phyloP scores from a whole-genome alignment of 192 early-diverging fungal genomes.

The Entomortierella lignicola region DNA sequence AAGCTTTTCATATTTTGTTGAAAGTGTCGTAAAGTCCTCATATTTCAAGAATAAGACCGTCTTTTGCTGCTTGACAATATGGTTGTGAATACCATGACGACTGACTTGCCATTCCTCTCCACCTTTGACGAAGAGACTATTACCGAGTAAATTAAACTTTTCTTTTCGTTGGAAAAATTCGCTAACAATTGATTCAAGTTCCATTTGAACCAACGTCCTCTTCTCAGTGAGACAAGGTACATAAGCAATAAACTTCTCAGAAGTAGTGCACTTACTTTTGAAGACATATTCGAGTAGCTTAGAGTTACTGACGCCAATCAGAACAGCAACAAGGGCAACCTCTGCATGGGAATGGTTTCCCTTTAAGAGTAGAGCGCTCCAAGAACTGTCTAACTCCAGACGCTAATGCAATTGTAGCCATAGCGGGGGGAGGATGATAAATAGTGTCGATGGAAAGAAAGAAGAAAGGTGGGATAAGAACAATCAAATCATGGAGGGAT shows the following conservation, averaged over 20 bases:
- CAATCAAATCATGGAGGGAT: too few relatives aligned
- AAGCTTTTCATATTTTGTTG: slow-evolving; percentile 2
- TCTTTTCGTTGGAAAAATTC: slow-evolving; percentile 42
- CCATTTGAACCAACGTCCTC: not conserved
- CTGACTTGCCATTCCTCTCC: slow-evolving; percentile 64
- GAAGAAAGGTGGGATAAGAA: not conserved
- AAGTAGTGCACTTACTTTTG: slow-evolving; percentile 42
- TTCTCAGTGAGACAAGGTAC: too few relatives aligned
- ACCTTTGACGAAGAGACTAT: slow-evolving; percentile 70
- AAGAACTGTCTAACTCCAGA: slow-evolving; percentile 7
- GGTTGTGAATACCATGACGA: slow-evolving; percentile 40
- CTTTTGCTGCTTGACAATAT: slow-evolving; percentile 31
- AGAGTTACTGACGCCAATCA: slow-evolving; percentile 30
- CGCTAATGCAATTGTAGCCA: slow-evolving; percentile 1
- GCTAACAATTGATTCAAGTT: not conserved
- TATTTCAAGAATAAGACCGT: slow-evolving; percentile 9
- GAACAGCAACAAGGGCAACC: slow-evolving; percentile 12
- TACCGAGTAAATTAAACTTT: slow-evolving; percentile 59
- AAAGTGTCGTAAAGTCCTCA: slow-evolving; percentile 17
- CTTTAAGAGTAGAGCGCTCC: not conserved
- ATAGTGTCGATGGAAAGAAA: not conserved
- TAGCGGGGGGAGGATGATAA: not conserved
- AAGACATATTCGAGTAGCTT: slow-evolving; percentile 41
- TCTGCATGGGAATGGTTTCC: slow-evolving; percentile 16
- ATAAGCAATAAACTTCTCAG: too few relatives aligned